A percentile compares a stretch with the other conserved stretches of the same genome.
Evolutionary conservation across 1,284 basidiomycete species (phyloP).

Genomic region (Neonothopanus nambi): DNA sequence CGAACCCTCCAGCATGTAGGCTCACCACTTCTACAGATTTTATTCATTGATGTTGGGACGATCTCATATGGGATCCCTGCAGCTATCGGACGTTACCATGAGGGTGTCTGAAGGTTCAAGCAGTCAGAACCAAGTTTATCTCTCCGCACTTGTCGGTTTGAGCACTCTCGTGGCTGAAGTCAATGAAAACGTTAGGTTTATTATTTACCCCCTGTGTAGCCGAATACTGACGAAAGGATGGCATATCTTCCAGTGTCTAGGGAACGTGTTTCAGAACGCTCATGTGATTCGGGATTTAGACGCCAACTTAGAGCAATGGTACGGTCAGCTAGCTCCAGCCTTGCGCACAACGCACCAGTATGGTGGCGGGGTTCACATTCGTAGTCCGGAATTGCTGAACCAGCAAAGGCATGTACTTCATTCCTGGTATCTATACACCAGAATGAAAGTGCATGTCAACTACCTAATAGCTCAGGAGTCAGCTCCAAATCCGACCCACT

Average conservation of each 20-base stretch:
- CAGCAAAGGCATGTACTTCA: slow-evolving; percentile 38
- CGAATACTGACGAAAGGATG: slow-evolving; percentile 1
- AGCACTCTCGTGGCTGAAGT: slow-evolving; percentile 41
- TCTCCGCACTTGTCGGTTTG: slow-evolving; percentile 38
- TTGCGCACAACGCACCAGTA: slow-evolving; percentile 33
- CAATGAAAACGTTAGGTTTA: slow-evolving; percentile 36
- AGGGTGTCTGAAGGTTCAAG: slow-evolving; percentile 38
- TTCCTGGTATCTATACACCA: slow-evolving; percentile 40
- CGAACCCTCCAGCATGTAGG: neutral
- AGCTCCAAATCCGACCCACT: neutral
- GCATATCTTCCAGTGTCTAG: slow-evolving; percentile 37
- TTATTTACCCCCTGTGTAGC: neutral
- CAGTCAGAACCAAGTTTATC: slow-evolving; percentile 37
- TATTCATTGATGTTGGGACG: slow-evolving; percentile 46
- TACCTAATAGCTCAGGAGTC: slow-evolving; percentile 30
- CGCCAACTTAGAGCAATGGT: slow-evolving; percentile 43
- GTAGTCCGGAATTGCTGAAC: slow-evolving; percentile 20
- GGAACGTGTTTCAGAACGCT: slow-evolving; percentile 35
- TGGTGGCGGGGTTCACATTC: slow-evolving; percentile 29
- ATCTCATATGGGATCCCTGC: slow-evolving; percentile 43
- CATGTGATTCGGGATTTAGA: slow-evolving; percentile 41
- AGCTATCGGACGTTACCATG: slow-evolving; percentile 38
- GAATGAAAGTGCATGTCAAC: slow-evolving; percentile 38
- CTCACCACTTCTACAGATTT: slow-evolving; percentile 30
- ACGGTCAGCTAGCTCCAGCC: too few species aligned